A percentile compares a stretch with the other conserved stretches of the same genome.
phyloP scores from a whole-genome alignment of 179 eudicot species.

The Nepenthes alata region DNA sequence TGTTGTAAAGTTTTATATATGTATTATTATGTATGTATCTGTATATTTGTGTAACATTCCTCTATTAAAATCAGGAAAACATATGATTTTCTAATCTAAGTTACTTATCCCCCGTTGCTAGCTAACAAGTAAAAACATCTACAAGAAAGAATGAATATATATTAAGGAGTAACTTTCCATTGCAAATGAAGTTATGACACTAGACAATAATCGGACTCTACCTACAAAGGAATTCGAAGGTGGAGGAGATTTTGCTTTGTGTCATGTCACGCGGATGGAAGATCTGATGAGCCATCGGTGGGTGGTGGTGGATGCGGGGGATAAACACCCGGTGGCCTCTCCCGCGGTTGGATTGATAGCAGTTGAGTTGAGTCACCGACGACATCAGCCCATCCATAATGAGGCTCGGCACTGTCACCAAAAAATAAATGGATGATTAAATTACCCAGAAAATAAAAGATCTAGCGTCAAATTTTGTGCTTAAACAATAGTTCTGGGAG shows the following conservation, averaged over 20 bases:
- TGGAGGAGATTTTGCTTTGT: not conserved
- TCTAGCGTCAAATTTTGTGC: not conserved
- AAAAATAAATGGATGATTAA: not conserved
- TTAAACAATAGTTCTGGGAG: not conserved
- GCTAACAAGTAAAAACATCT: no score
- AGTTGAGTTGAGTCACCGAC: constrained; percentile 86
- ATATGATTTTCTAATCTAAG: no score
- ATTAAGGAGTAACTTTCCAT: no score
- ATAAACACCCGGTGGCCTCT: constrained; percentile 73
- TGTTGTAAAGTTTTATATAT: no score
- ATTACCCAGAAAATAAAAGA: not conserved
- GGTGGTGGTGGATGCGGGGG: constrained; percentile 42
- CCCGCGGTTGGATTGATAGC: constrained; percentile 70
- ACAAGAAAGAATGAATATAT: no score
- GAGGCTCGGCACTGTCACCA: constrained; percentile 70
- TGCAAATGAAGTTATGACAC: no score
- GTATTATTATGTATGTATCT: no score
- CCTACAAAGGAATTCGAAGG: constrained; percentile 3
- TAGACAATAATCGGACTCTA: constrained; percentile 1
- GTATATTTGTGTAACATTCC: no score
- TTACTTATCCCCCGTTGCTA: no score
- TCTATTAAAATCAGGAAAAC: no score
- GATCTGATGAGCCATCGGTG: constrained; percentile 21
- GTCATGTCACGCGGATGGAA: constrained; percentile 13
- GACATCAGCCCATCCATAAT: constrained; percentile 96